phyloP scores from a whole-genome alignment of 2,329 filamentous ascomycete genomes.

The Lachnellula willkommii region DNA sequence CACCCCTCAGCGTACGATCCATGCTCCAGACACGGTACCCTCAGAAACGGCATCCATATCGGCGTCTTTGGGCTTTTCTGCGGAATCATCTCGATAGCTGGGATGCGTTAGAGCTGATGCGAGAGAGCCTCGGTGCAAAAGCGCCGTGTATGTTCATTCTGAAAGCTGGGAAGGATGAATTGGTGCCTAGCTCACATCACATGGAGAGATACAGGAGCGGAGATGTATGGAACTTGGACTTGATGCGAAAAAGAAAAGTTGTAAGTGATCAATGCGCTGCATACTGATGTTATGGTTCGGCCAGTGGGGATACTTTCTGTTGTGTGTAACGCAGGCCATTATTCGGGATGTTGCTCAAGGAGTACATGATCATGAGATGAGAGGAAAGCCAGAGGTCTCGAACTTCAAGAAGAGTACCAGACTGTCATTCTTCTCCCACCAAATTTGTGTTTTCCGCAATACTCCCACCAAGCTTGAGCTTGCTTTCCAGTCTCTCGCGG shows the following conservation, averaged over 20 bases:
- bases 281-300: constrained; percentile 50
- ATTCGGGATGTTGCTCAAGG: constrained; percentile 26
- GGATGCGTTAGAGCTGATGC: constrained; percentile 44
- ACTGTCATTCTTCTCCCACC: too few species aligned
- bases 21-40: constrained; percentile 71
- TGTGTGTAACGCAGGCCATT: constrained; percentile 33
- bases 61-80: constrained; percentile 68
- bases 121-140: constrained; percentile 22
- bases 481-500: too few species aligned
- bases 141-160: constrained; percentile 38
- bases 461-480: too few species aligned
- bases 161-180: constrained; percentile 53
- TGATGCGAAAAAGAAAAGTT: constrained; percentile 38
- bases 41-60: constrained; percentile 74
- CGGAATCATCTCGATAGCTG: constrained; percentile 56
- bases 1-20: constrained; percentile 63
- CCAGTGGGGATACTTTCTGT: constrained; percentile 41
- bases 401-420: too few species aligned
- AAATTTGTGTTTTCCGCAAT: too few species aligned
- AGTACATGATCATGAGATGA: background rate
- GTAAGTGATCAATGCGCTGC: constrained; percentile 44
- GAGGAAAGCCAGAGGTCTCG: too few species aligned
- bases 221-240: constrained; percentile 46
- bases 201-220: constrained; percentile 42
- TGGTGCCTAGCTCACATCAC: constrained; percentile 51